Conservation (phyloP, 139 green algal species). For the Chlamydomonas incerta region DNA sequence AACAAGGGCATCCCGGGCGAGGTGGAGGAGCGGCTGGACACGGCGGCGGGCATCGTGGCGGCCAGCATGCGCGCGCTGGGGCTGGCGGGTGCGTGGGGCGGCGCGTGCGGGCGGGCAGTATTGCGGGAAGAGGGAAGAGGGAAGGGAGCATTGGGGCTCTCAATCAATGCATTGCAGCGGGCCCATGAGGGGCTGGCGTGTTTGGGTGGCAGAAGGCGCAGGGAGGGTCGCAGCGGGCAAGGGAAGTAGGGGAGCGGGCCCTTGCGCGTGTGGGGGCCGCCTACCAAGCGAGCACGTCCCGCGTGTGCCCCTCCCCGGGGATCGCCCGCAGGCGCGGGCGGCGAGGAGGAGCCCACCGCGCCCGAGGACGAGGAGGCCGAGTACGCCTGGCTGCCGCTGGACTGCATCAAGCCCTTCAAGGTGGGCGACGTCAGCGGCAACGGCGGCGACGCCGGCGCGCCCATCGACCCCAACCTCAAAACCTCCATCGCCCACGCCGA, state of each 20-base stretch:
- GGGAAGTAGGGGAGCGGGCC: no score
- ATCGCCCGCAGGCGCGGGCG: neutral
- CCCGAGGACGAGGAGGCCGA: conserved; percentile 90
- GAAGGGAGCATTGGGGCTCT: no score
- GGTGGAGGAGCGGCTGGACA: conserved; percentile 67
- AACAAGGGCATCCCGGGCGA: conserved; percentile 86
- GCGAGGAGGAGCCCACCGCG: conserved; percentile 67
- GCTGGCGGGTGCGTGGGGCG: no score
- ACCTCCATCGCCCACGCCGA: conserved; percentile 71
- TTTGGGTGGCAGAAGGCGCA: no score
- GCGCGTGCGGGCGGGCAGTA: no score
- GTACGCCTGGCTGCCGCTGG: conserved; percentile 89
- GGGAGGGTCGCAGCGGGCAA: no score
- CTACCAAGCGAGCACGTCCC: no score
- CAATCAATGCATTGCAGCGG: no score
- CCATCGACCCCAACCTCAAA: conserved; percentile 47
- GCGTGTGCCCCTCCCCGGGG: no score
- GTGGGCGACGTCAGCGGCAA: conserved; percentile 57
- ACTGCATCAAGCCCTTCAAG: conserved; percentile 83
- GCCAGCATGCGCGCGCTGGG: conserved; percentile 62
- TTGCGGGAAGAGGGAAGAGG: no score
- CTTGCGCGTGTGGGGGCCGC: no score
- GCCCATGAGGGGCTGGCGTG: no score
- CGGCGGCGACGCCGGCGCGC: conserved; percentile 5
- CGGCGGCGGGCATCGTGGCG: conserved; percentile 60